Evolutionary conservation across 768 basidiomycete species (phyloP).

Genomic region (Leccinum barrowsii): DNA sequence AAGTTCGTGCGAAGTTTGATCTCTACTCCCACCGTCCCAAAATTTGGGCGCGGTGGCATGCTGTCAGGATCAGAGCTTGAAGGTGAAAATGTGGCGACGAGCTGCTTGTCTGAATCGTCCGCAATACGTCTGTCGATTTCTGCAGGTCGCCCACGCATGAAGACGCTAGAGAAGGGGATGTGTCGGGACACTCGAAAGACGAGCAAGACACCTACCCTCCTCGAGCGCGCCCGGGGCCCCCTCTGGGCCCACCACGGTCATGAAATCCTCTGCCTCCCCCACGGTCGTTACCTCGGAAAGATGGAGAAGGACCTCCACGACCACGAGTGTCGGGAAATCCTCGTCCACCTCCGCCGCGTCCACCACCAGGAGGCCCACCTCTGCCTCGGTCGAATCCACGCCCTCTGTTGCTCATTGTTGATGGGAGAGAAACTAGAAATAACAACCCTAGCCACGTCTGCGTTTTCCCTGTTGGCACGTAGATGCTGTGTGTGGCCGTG

Average conservation of each 20-base stretch:
- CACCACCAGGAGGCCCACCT: constrained; percentile 29
- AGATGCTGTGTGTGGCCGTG: constrained; percentile 19
- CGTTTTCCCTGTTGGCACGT: constrained; percentile 10
- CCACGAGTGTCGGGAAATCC: constrained; percentile 28
- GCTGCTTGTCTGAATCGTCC: constrained; percentile 40
- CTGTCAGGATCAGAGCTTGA: constrained; percentile 20
- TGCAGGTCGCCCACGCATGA: constrained; percentile 36
- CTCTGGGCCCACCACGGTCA: constrained; percentile 26
- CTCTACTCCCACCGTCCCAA: constrained; percentile 39
- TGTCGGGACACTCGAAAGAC: background rate
- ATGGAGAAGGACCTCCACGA: constrained; percentile 24
- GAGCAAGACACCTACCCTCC: constrained; percentile 36
- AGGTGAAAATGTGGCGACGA: constrained; percentile 36
- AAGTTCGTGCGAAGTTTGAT: constrained; percentile 53
- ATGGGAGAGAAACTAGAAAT: background rate
- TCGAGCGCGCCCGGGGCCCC: constrained; percentile 22
- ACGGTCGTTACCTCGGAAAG: constrained; percentile 28
- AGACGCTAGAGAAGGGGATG: constrained; percentile 33
- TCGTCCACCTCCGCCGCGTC: constrained; percentile 32
- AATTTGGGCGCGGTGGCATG: constrained; percentile 48
- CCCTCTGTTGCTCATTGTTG: constrained; percentile 36
- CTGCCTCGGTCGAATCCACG: constrained; percentile 41
- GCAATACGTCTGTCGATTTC: constrained; percentile 52
- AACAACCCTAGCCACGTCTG: background rate
- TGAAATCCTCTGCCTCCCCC: constrained; percentile 31